phyloP scores from a whole-genome alignment of 345 rosid genomes.

The Eucalyptus cloeziana region DNA sequence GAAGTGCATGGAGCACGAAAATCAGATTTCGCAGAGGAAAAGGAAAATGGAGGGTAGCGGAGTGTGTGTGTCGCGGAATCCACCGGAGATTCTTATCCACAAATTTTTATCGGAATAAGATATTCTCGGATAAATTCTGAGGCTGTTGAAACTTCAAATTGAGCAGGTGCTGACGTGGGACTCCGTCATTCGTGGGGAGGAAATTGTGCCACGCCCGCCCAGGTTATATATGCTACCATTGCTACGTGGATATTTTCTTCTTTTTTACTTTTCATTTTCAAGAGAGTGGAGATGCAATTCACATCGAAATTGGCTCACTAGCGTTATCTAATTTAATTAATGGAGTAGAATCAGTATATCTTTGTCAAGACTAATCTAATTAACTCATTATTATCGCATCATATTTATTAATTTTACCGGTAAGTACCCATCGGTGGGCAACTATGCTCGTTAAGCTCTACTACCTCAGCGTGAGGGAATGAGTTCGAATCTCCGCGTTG shows the following conservation, averaged over 20 bases:
- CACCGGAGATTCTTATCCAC: constrained; percentile 49
- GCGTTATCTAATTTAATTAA: background rate
- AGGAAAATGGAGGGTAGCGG: background rate
- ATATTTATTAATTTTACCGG: background rate
- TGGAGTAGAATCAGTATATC: background rate
- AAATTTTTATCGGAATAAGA: background rate
- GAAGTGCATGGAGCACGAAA: background rate
- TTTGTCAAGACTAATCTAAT: background rate
- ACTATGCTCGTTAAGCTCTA: no score
- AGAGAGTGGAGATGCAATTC: background rate
- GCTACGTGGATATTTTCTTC: background rate
- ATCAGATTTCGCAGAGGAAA: background rate
- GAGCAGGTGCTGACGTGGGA: background rate
- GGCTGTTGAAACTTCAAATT: background rate
- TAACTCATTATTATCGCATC: background rate
- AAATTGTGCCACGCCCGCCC: background rate
- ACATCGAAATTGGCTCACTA: background rate
- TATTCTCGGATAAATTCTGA: background rate
- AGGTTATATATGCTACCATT: background rate
- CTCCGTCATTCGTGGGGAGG: background rate
- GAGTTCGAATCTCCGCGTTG: no score
- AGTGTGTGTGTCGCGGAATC: background rate
- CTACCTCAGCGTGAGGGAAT: no score
- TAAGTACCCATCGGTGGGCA: no score
- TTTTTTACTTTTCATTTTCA: background rate